phyloP scores from a whole-genome alignment of 306 rosid genomes.

The Casuarina glauca region DNA sequence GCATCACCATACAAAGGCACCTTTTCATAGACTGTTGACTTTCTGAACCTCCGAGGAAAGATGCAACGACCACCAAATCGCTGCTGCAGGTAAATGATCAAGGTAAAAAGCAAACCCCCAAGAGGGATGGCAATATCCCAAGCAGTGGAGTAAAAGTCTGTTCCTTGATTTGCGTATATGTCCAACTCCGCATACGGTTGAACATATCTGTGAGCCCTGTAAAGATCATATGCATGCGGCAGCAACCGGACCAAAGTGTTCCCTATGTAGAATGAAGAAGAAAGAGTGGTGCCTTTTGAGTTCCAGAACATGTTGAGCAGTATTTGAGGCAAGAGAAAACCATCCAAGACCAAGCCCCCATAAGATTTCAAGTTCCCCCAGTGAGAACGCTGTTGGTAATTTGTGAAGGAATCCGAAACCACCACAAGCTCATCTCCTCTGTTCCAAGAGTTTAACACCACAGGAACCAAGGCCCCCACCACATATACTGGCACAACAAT shows the following conservation, averaged over 20 bases:
- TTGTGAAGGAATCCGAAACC: neutral
- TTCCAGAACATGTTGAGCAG: slow-evolving; percentile 45
- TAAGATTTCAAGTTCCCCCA: slow-evolving; percentile 44
- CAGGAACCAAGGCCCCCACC: neutral
- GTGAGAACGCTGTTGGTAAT: slow-evolving; percentile 22
- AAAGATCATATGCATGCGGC: too few species aligned
- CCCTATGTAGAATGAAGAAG: slow-evolving; percentile 53
- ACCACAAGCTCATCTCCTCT: too few species aligned
- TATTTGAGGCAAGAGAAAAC: slow-evolving; percentile 67
- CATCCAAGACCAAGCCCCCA: slow-evolving; percentile 46
- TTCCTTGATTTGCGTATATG: slow-evolving; percentile 41
- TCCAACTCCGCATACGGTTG: too few species aligned
- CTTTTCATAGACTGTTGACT: slow-evolving; percentile 29
- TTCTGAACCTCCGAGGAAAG: slow-evolving; percentile 36
- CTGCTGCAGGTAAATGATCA: slow-evolving; percentile 58
- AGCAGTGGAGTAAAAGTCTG: slow-evolving; percentile 47
- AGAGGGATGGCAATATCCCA: slow-evolving; percentile 51
- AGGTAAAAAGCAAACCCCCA: slow-evolving; percentile 44
- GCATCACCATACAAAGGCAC: slow-evolving; percentile 35
- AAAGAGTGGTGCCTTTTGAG: slow-evolving; percentile 37
- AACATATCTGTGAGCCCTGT: too few species aligned
- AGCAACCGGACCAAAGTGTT: slow-evolving; percentile 49
- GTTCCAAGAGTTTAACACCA: slow-evolving; percentile 11
- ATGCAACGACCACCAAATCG: slow-evolving; percentile 44
- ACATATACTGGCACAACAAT: too few species aligned